These are phyloP conservation scores for Quercus robur DNA, from an alignment of 306 rosid species.

Conservation along the genomic window DNA sequence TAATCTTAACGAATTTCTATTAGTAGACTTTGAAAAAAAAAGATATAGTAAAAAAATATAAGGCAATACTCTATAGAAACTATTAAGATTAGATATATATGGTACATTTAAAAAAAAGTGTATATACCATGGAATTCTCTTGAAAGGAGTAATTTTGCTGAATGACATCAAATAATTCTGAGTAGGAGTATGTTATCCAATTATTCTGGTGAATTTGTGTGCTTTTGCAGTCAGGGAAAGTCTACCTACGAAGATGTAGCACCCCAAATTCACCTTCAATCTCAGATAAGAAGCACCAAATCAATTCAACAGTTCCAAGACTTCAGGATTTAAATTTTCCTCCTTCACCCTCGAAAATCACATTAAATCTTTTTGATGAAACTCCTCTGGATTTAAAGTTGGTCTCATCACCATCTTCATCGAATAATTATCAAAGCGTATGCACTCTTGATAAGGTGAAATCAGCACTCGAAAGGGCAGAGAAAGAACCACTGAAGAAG, in stretches of 20 bases:
- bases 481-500: conserved; percentile 67
- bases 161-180: too few species aligned
- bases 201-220: not conserved
- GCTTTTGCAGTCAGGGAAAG: conserved; percentile 74
- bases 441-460: conserved; percentile 97
- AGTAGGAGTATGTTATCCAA: not conserved
- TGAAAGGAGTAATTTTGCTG: too few species aligned
- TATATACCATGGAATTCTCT: too few species aligned
- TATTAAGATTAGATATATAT: too few species aligned
- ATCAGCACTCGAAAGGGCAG: conserved; percentile 92
- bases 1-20: too few species aligned
- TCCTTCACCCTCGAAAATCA: conserved; percentile 47
- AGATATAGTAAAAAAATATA: too few species aligned
- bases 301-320: conserved; percentile 41
- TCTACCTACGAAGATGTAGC: conserved; percentile 63
- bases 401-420: conserved; percentile 41
- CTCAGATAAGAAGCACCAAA: conserved; percentile 34
- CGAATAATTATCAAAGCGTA: conserved; percentile 69
- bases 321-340: conserved; percentile 76
- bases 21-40: too few species aligned
- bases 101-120: too few species aligned
- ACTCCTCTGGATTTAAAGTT: conserved; percentile 61
- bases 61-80: too few species aligned
- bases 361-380: conserved; percentile 69
- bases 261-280: conserved; percentile 24